These are phyloP conservation scores for Turnera subulata DNA, from an alignment of 345 rosid genomes.

Conservation along the genomic window DNA sequence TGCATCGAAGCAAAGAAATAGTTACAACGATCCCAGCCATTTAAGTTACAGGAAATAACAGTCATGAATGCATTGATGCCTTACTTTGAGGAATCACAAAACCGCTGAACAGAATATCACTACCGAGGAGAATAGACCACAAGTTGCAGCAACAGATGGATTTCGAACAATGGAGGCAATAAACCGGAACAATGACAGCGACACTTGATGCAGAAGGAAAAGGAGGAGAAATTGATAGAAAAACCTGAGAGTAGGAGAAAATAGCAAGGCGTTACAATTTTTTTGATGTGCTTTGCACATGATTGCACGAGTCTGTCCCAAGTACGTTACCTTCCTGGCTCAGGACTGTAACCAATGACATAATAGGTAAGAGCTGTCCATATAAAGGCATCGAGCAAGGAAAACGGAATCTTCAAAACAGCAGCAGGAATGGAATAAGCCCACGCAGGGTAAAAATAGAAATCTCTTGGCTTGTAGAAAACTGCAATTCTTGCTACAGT, in stretches of 20 bases:
- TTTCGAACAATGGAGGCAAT: constrained; percentile 34
- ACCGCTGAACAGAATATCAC: constrained; percentile 37
- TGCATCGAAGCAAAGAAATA: constrained; percentile 19
- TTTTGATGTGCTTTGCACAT: no score
- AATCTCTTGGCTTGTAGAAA: constrained; percentile 46
- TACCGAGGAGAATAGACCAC: constrained; percentile 16
- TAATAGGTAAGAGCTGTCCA: constrained; percentile 58
- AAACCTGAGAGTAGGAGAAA: constrained; percentile 30
- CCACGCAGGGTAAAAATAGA: constrained; percentile 52
- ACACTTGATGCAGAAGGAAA: constrained; percentile 42
- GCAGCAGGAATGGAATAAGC: constrained; percentile 37
- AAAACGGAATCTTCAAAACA: constrained; percentile 44
- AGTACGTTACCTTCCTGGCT: constrained; percentile 33
- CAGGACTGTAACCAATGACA: constrained; percentile 49
- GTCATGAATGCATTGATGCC: constrained; percentile 6
- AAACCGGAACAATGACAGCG: constrained; percentile 43
- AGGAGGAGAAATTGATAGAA: constrained; percentile 36
- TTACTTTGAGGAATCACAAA: constrained; percentile 47
- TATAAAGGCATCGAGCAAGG: constrained; percentile 38
- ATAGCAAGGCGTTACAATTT: no score
- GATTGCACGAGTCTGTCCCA: no score
- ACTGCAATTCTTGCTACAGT: constrained; percentile 41
- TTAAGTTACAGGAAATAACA: neutral
- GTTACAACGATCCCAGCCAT: neutral
- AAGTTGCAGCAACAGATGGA: constrained; percentile 29